These are phyloP conservation scores for Tremella fuciformis DNA, from an alignment of 768 basidiomycete genomes.

Conservation along the genomic window DNA sequence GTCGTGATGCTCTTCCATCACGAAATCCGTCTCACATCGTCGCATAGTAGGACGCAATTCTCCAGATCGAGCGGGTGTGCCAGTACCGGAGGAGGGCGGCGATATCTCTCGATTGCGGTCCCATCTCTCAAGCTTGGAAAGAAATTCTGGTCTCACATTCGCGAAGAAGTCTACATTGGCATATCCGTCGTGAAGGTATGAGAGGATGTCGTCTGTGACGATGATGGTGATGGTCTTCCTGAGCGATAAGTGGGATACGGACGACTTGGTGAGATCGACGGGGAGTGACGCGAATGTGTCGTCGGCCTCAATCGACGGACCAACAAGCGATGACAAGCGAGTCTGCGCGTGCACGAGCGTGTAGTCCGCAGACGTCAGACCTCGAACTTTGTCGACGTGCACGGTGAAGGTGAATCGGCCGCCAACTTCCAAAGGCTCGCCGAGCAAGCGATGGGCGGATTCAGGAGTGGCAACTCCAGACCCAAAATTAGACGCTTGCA, in stretches of 20 bases:
- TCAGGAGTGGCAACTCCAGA: slow-evolving; percentile 37
- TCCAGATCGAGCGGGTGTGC: slow-evolving; percentile 54
- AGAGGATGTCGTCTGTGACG: slow-evolving; percentile 68
- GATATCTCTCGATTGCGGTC: slow-evolving; percentile 75
- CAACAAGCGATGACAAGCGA: slow-evolving; percentile 80
- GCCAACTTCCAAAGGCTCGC: slow-evolving; percentile 11
- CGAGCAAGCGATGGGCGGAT: slow-evolving; percentile 9
- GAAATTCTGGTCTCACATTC: slow-evolving; percentile 70
- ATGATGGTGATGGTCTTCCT: slow-evolving; percentile 76
- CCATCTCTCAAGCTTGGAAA: slow-evolving; percentile 88
- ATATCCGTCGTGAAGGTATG: slow-evolving; percentile 70
- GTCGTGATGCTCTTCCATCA: slow-evolving; percentile 82
- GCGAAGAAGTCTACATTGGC: slow-evolving; percentile 90
- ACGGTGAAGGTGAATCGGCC: slow-evolving; percentile 68
- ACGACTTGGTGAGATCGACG: slow-evolving; percentile 68
- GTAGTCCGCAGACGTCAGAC: slow-evolving; percentile 86
- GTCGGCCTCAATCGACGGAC: slow-evolving; percentile 65
- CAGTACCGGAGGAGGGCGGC: slow-evolving; percentile 3
- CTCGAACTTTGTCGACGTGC: slow-evolving; percentile 81
- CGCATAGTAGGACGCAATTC: slow-evolving; percentile 64
- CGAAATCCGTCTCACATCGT: slow-evolving; percentile 86
- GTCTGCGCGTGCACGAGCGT: slow-evolving; percentile 80
- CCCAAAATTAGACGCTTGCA: slow-evolving; percentile 56
- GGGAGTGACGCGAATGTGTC: slow-evolving; percentile 75
- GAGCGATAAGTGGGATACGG: slow-evolving; percentile 77